Percentiles rank a stretch among this genome's conserved stretches.
These are phyloP conservation scores for Raffaelea arxii DNA, from an alignment of 2,329 filamentous ascomycete genomes.

Conservation along the genomic window DNA sequence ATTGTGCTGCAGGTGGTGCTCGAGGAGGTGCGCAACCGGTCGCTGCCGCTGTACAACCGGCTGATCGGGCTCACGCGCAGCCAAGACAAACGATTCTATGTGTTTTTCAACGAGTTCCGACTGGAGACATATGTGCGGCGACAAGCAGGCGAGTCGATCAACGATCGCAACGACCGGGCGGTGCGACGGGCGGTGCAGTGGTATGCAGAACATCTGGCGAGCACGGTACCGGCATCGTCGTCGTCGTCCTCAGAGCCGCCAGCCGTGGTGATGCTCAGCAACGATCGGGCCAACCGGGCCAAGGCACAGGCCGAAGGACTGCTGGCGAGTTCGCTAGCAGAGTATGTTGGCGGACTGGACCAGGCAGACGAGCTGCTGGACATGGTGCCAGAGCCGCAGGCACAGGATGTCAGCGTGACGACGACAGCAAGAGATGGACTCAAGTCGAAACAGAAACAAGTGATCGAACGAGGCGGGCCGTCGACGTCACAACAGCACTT, in stretches of 20 bases:
- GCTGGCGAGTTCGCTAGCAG: slow-evolving; percentile 55
- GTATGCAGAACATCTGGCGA: slow-evolving; percentile 72
- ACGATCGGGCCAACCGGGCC: slow-evolving; percentile 77
- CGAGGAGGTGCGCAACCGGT: slow-evolving; percentile 90
- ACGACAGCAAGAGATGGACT: slow-evolving; percentile 40
- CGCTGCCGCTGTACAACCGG: slow-evolving; percentile 88
- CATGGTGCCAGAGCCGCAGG: slow-evolving; percentile 81
- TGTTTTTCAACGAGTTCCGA: slow-evolving; percentile 98
- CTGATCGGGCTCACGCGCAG: slow-evolving; percentile 85
- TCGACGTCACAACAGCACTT: slow-evolving; percentile 55
- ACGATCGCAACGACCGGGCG: slow-evolving; percentile 91
- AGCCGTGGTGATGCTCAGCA: slow-evolving; percentile 83
- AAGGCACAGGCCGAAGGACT: slow-evolving; percentile 72
- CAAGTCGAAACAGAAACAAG: not conserved
- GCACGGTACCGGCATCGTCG: slow-evolving; percentile 40
- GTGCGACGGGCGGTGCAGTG: slow-evolving; percentile 79
- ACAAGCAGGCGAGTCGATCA: slow-evolving; percentile 73
- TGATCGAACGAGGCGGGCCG: not conserved
- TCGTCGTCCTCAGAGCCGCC: slow-evolving; percentile 46
- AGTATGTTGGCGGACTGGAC: slow-evolving; percentile 80
- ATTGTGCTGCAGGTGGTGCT: slow-evolving; percentile 91
- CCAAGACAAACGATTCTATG: slow-evolving; percentile 93
- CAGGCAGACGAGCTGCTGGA: slow-evolving; percentile 80
- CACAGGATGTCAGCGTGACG: slow-evolving; percentile 55
- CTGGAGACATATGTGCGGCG: slow-evolving; percentile 80